Evolutionary conservation across 2,329 filamentous ascomycete genomes (phyloP), one percentile per base, ranked within the genome.

Genomic region (Talaromyces marneffei): DNA sequence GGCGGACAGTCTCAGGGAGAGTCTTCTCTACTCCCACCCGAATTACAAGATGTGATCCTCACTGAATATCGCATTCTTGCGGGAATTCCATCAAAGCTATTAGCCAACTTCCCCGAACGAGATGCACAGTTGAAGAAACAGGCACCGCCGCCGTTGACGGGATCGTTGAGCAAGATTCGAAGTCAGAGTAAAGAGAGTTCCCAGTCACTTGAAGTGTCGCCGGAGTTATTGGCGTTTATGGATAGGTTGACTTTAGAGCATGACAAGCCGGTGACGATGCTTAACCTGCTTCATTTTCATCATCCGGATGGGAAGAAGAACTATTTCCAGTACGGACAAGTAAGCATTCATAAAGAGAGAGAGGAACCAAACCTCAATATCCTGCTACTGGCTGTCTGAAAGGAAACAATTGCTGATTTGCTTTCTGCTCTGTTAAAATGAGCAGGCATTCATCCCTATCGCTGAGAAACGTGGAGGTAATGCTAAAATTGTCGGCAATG

Each of bases 401-500:
- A 23, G 20, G n/a, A 27, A 9, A 31, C 5, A 14, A 33, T 18
- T 18, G n/a, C 27, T 52, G 46, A 52, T 52, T n/a, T 14, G 31
- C 3, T 10, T 12, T 9, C n/a, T 23, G 39, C 27, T 25, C 18
- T 23, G 9, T 37, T 35, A 4, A 7, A 37, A 23, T 35, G 57
- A 33, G 44, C 35, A 74, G 66, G 71, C 70, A 1, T 74, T 74
- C 40, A 66, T 69, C 35, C 67, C 72, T 14, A 80, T 85, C 42
- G 85, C 85, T 0, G 71, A 73, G 0, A 74, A 74, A 63, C 77
- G 83, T 25, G 85, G 85, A 4, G 85, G 84, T 0, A 75, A 76
- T 62, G 85, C 85, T 1, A 87, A 87, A 73, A 76, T 87, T 5
- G 83, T 87, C 0, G 85, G 85, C 0, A 84, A 79, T 60, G 82